Evolutionary conservation across 345 rosid species (phyloP), one percentile per base, ranked within the genome.

Genomic region (Noccaea caerulescens): DNA sequence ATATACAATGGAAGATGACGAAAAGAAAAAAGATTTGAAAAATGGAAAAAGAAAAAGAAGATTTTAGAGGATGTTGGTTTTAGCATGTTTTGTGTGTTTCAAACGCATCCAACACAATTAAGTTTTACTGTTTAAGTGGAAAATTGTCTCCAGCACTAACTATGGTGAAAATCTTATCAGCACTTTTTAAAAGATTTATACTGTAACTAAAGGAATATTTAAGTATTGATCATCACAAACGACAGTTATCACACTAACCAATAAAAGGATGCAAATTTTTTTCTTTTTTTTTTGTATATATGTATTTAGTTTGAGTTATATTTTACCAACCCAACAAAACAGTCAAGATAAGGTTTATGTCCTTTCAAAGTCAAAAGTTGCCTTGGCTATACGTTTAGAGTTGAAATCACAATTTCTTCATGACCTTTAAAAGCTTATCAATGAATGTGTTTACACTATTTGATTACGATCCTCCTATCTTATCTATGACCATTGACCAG

Each of bases 281-380:
- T 30, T 66, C 46, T 12, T 11, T 2, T 12, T 11, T 2, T 4
- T 11, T 12, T 27, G 3, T 27, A 45, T 16, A 8, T 10, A 10
- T 46, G 23, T 37, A 36, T 9, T 5, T 9, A 51, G 57, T 27
- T 52, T 63, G 42, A 63, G 33, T 55, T 16, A 54, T 16, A 54
- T 45, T 63, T 64, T 52, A 56, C 66, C 66, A 72, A 73, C 66
- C 25, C 66, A 57, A 65, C 10, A 25, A 14, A 47, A 32, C 41
- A 12, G 14, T 66, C 66, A 65, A n/a, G 72, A 65, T 65, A 73
- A 73, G 66, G 52, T 65, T 53, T 65, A 37, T 55, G 14, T 38
- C 51, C 8, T 64, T 49, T 41, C 44, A 47, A 47, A 66, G 77
- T 66, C 72, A 73, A 73, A 72, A 66, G 44, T 37, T 58, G 45